A percentile compares a stretch with the other conserved stretches of the same genome.
Conservation (phyloP, 257 asterid genomes). For the Jacaranda copaia region DNA sequence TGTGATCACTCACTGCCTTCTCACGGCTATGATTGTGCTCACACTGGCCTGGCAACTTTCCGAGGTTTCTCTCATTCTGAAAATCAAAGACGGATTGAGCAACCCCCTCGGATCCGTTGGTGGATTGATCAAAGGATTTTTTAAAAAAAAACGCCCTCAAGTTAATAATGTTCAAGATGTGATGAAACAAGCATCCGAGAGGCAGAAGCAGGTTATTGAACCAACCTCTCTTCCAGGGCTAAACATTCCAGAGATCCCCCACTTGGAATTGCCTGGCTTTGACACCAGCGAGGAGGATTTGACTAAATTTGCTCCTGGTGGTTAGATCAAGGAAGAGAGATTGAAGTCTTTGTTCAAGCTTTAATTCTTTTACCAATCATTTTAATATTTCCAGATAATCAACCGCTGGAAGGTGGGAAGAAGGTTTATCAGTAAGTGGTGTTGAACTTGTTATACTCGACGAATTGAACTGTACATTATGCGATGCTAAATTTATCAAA, state of each 20-base stretch:
- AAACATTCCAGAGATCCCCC: conserved; percentile 54
- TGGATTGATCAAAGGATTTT: conserved; percentile 39
- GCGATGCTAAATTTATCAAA: background rate
- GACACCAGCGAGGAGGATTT: conserved; percentile 39
- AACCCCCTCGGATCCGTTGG: conserved; percentile 63
- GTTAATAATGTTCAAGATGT: conserved; percentile 23
- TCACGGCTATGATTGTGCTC: conserved; percentile 65
- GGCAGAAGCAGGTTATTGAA: conserved; percentile 36
- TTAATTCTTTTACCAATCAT: background rate
- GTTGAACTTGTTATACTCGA: no score
- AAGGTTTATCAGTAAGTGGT: background rate
- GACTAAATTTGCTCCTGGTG: background rate
- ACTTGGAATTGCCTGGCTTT: conserved; percentile 49
- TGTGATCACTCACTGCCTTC: conserved; percentile 68
- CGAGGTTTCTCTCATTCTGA: conserved; percentile 68
- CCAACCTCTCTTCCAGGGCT: conserved; percentile 53
- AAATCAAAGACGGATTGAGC: conserved; percentile 57
- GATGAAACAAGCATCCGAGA: conserved; percentile 32
- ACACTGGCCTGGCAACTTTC: conserved; percentile 88
- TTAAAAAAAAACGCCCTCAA: conserved; percentile 25
- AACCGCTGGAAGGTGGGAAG: no score
- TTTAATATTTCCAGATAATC: background rate
- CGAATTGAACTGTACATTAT: background rate
- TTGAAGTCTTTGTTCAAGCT: background rate
- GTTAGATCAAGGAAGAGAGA: background rate